Conservation (phyloP, 495 filamentous ascomycete species). For the Neurospora tetraspora region DNA sequence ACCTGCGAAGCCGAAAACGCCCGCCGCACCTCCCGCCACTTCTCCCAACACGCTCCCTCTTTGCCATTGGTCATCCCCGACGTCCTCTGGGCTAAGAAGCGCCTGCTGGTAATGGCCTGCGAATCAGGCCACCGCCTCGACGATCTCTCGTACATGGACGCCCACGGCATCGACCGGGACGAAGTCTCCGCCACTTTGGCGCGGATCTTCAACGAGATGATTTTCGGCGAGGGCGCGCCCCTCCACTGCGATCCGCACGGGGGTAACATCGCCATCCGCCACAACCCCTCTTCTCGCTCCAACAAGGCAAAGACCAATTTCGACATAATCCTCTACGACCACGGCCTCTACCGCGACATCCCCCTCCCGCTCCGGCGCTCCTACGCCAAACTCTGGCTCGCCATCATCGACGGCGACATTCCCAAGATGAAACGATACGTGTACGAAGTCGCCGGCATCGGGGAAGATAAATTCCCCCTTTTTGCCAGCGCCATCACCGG, state of each 20-base stretch:
- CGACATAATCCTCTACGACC: slow-evolving; percentile 96
- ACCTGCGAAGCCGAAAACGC: slow-evolving; percentile 79
- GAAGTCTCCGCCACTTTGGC: slow-evolving; percentile 91
- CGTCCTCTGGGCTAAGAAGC: slow-evolving; percentile 79
- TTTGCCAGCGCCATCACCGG: slow-evolving; percentile 97
- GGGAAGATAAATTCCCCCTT: slow-evolving; percentile 84
- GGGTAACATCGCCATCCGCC: slow-evolving; percentile 89
- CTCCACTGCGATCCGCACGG: slow-evolving; percentile 97
- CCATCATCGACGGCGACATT: slow-evolving; percentile 83
- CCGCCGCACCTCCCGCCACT: slow-evolving; percentile 66
- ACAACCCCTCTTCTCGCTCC: slow-evolving; percentile 43
- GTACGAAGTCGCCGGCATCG: slow-evolving; percentile 77
- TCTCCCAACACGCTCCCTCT: slow-evolving; percentile 47
- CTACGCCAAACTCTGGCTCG: slow-evolving; percentile 97
- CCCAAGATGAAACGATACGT: slow-evolving; percentile 78
- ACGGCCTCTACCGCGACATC: slow-evolving; percentile 93
- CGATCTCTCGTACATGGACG: slow-evolving; percentile 84
- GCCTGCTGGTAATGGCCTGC: slow-evolving; percentile 94
- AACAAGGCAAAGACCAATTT: slow-evolving; percentile 53
- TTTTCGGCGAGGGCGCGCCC: slow-evolving; percentile 82
- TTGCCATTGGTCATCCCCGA: slow-evolving; percentile 80
- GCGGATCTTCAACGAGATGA: slow-evolving; percentile 98
- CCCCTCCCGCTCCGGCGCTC: slow-evolving; percentile 64
- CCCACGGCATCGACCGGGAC: slow-evolving; percentile 80
- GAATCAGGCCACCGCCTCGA: slow-evolving; percentile 80